Conservation (phyloP, 73 alveolate genomes). For the Uronychia binucleata region DNA sequence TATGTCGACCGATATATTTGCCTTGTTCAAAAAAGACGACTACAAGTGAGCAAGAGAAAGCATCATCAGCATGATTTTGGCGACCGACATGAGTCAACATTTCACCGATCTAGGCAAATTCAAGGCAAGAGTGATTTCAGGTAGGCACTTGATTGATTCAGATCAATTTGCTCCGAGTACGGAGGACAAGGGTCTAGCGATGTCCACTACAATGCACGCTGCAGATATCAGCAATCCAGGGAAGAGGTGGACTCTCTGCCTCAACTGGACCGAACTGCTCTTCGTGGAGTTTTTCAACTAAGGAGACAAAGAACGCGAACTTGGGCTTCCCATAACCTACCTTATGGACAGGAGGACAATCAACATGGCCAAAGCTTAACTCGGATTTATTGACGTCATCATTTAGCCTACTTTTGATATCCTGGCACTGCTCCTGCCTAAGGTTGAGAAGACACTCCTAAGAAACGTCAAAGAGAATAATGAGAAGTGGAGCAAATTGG, state of each 20-base stretch:
- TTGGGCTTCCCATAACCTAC: slow-evolving; percentile 25
- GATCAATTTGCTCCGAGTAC: slow-evolving; percentile 41
- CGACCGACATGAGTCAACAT: slow-evolving; percentile 90
- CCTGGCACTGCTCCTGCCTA: not conserved
- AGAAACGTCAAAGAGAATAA: slow-evolving; percentile 19
- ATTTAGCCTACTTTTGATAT: slow-evolving; percentile 31
- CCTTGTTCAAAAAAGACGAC: slow-evolving; percentile 51
- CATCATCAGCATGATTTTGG: slow-evolving; percentile 74
- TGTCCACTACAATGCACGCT: slow-evolving; percentile 64
- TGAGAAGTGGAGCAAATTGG: slow-evolving; percentile 46
- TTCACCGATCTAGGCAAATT: slow-evolving; percentile 65
- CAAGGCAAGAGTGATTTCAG: slow-evolving; percentile 44
- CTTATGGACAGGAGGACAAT: slow-evolving; percentile 32
- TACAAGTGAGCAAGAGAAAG: slow-evolving; percentile 59
- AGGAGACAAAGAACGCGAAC: slow-evolving; percentile 82
- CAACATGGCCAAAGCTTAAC: slow-evolving; percentile 44
- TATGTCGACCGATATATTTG: slow-evolving; percentile 66
- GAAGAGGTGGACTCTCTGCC: slow-evolving; percentile 68
- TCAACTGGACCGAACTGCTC: slow-evolving; percentile 68
- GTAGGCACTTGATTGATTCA: not conserved
- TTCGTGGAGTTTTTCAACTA: slow-evolving; percentile 75
- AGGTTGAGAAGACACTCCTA: not conserved
- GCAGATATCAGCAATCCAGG: slow-evolving; percentile 80
- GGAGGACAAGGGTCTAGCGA: slow-evolving; percentile 56
- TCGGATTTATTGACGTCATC: slow-evolving; percentile 43